A percentile compares a stretch with the other conserved stretches of the same genome.
These are phyloP conservation scores for Fusarium guadeloupense DNA, from an alignment of 2,329 filamentous ascomycete genomes.

Conservation along the genomic window DNA sequence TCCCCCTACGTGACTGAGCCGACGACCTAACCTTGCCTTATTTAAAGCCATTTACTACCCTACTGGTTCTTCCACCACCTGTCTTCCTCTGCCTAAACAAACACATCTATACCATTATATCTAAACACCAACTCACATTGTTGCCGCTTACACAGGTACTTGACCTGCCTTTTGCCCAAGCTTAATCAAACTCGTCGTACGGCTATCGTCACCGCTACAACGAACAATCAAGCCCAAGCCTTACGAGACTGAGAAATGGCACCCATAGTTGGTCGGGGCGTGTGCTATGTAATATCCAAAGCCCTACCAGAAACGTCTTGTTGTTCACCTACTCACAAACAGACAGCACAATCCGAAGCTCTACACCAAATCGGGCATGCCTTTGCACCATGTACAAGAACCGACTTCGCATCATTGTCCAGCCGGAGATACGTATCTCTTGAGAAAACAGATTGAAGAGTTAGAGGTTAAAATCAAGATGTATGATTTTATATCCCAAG, in stretches of 20 bases:
- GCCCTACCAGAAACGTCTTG: no score
- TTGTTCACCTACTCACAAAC: fast-evolving
- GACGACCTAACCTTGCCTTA: no score
- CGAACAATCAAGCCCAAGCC: neutral
- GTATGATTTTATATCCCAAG: neutral
- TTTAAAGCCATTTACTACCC: no score
- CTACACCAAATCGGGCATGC: neutral
- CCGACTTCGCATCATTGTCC: neutral
- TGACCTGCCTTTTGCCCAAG: no score
- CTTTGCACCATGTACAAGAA: neutral
- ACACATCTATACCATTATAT: no score
- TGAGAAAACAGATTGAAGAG: neutral
- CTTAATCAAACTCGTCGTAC: no score
- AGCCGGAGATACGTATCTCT: neutral
- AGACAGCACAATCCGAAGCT: neutral
- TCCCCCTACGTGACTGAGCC: no score
- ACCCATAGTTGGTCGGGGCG: neutral
- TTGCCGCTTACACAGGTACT: no score
- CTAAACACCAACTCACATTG: no score
- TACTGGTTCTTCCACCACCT: no score
- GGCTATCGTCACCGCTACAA: neutral
- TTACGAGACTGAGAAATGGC: neutral
- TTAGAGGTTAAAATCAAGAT: neutral
- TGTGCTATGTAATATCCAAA: neutral
- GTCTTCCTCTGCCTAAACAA: no score